phyloP scores from a whole-genome alignment of 2,329 filamentous ascomycete species.

The Lojkania enalia region DNA sequence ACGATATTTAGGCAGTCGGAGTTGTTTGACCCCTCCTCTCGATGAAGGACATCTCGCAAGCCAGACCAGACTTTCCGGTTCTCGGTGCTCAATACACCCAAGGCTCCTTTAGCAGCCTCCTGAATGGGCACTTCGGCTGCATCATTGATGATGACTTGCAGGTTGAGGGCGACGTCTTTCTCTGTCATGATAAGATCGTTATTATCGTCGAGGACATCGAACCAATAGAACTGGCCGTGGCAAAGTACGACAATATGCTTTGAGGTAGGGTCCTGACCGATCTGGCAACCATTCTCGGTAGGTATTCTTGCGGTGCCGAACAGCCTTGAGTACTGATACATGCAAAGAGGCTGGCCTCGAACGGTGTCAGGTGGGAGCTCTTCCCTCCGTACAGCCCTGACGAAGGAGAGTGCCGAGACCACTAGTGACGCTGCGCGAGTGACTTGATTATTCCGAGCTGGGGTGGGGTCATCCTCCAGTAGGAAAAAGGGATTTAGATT shows the following conservation, averaged over 20 bases:
- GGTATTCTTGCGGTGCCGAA: constrained; percentile 95
- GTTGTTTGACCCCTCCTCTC: constrained; percentile 88
- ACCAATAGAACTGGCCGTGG: constrained; percentile 98
- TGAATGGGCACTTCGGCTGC: constrained; percentile 87
- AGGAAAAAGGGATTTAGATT: constrained; percentile 98
- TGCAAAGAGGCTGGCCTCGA: constrained; percentile 83
- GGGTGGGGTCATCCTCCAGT: constrained; percentile 94
- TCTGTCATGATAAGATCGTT: constrained; percentile 97
- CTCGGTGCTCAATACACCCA: constrained; percentile 93
- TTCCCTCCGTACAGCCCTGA: constrained; percentile 88
- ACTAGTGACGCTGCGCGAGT: constrained; percentile 91
- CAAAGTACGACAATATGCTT: constrained; percentile 93
- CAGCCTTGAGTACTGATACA: constrained; percentile 96
- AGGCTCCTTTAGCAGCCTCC: constrained; percentile 89
- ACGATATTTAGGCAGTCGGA: constrained; percentile 95
- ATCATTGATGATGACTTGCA: constrained; percentile 90
- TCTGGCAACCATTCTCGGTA: constrained; percentile 91
- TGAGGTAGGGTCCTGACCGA: constrained; percentile 89
- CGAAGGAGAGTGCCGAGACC: constrained; percentile 87
- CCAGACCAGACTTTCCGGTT: constrained; percentile 97
- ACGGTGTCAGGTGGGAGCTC: constrained; percentile 88
- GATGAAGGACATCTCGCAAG: constrained; percentile 81
- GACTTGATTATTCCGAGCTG: constrained; percentile 93
- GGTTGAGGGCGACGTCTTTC: constrained; percentile 86
- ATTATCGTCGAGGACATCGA: constrained; percentile 93